A percentile compares a stretch with the other conserved stretches of the same genome.
Evolutionary conservation across 805 yeast species (phyloP).

Genomic region (Cyberlindnera xishuangbannaensis): DNA sequence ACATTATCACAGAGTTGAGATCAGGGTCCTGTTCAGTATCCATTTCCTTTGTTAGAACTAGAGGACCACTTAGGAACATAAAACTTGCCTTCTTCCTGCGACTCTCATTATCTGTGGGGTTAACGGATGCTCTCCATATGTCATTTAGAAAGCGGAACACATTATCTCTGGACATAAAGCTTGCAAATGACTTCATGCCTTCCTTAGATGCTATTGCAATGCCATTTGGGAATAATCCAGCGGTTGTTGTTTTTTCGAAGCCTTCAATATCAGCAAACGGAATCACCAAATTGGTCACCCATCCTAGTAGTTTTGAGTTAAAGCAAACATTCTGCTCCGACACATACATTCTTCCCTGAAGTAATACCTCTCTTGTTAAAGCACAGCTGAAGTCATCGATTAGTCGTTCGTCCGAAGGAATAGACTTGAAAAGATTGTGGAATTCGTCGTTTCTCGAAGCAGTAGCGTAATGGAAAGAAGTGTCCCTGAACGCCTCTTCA

Average conservation of each 20-base stretch:
- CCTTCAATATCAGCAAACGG: conserved; percentile 63
- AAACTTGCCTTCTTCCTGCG: not conserved
- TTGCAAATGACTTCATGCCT: conserved; percentile 71
- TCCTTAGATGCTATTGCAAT: conserved; percentile 35
- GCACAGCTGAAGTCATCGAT: conserved; percentile 91
- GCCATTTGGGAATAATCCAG: conserved; percentile 88
- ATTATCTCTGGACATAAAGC: conserved; percentile 76
- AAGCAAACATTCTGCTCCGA: conserved; percentile 78
- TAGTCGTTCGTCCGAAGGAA: conserved; percentile 64
- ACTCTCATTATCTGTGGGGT: not conserved
- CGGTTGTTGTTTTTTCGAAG: conserved; percentile 80
- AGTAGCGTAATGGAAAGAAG: conserved; percentile 60
- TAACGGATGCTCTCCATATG: conserved; percentile 20
- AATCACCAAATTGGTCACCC: conserved; percentile 79
- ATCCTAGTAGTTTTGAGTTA: conserved; percentile 80
- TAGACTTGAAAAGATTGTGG: conserved; percentile 63
- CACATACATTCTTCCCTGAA: conserved; percentile 84
- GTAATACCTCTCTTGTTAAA: conserved; percentile 72
- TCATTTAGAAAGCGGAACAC: conserved; percentile 56
- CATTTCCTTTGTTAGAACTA: conserved; percentile 16
- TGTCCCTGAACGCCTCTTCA: conserved; percentile 52
- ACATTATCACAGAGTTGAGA: conserved; percentile 34
- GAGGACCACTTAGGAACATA: conserved; percentile 8
- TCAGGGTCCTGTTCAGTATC: conserved; percentile 19
- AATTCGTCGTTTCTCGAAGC: conserved; percentile 65